A percentile compares a stretch with the other conserved stretches of the same genome.
These are phyloP conservation scores for Clonostachys rhizophaga DNA, from an alignment of 2,329 filamentous ascomycete species.

Conservation along the genomic window DNA sequence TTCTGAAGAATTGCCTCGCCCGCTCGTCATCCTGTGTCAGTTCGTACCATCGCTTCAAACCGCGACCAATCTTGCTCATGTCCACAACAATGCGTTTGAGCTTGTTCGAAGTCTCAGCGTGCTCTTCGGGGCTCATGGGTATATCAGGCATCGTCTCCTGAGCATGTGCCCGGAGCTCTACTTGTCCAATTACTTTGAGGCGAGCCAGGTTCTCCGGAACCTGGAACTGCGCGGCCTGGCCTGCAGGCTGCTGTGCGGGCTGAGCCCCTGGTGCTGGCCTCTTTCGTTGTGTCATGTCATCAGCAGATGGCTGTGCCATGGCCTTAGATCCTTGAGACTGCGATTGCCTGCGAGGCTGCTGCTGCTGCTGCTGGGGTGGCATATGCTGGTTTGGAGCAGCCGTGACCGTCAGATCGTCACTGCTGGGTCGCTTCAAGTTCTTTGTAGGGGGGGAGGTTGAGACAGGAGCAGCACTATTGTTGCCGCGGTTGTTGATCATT, in stretches of 20 bases:
- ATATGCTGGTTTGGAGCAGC: slow-evolving; percentile 14
- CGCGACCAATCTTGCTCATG: slow-evolving; percentile 37
- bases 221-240: slow-evolving; percentile 7
- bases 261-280: slow-evolving; percentile 1
- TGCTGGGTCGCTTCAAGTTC: slow-evolving; percentile 44
- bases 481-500: slow-evolving; percentile 4
- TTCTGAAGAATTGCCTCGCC: slow-evolving; percentile 46
- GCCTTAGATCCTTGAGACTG: too few species aligned
- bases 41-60: slow-evolving; percentile 41
- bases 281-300: too few species aligned
- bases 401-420: slow-evolving; percentile 23
- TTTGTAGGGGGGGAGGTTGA: slow-evolving; percentile 31
- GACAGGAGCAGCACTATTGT: slow-evolving; percentile 2
- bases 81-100: slow-evolving; percentile 32
- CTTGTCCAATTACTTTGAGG: slow-evolving; percentile 27
- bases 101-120: slow-evolving; percentile 36
- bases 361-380: not conserved
- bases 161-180: slow-evolving; percentile 30
- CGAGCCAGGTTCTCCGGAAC: slow-evolving; percentile 17
- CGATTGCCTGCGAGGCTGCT: not conserved
- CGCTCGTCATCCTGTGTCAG: slow-evolving; percentile 42
- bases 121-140: slow-evolving; percentile 37
- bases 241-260: slow-evolving; percentile 5
- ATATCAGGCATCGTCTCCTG: slow-evolving; percentile 39
- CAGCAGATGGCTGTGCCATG: too few species aligned